Base-by-base conservation (phyloP, 2,329 filamentous ascomycete genomes). In the Cordyceps cateniannulata region DNA sequence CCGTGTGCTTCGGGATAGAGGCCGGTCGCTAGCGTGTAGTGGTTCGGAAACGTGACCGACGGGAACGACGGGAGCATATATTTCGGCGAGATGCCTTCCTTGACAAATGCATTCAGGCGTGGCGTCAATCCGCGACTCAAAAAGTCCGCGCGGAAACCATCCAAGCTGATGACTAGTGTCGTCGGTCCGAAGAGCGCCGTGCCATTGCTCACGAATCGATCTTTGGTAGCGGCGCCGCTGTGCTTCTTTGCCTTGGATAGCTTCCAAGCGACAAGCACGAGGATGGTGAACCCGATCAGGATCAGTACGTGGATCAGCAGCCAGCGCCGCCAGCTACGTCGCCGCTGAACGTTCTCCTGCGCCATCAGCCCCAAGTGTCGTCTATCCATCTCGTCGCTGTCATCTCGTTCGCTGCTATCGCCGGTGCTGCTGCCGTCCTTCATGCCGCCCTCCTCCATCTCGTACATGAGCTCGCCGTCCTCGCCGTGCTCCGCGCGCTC, bases 41-140 rank as follows among this genome's bases (percentile, higher is more conserved):
- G 95, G 68, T 98, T 93, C 14, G 95, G 95, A 68, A 99, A 99
- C 0, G 95, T 99, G 50, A 99, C 91, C 24, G 91, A 96, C 0
- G 95, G 95, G 66, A 99, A 99, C 44, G 91, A 96, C 0, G 95
- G 95, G 7, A 85, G 82, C 92, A 99, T 97, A 75, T 93, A 97
- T 65, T 86, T 82, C 3, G 95, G 93, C 6, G 93, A 96, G 12
- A 98, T 86, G 32, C 95, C 95, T 65, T 91, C 85, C 63, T 85
- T 83, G 63, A 96, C 80, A 65, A 99, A 88, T 2, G 86, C 81
- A 66, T 86, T 90, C 9, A 99, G 79, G 2, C 88, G 86, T 1
- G 93, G 95, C 1, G 93, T 97, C 35, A 98, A 76, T 0, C 87
- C 88, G 16, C 92, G 86, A 64, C 89, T 84, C 45, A 99, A 79